These are phyloP conservation scores for Prunus padus DNA, from an alignment of 306 rosid genomes.

Conservation along the genomic window DNA sequence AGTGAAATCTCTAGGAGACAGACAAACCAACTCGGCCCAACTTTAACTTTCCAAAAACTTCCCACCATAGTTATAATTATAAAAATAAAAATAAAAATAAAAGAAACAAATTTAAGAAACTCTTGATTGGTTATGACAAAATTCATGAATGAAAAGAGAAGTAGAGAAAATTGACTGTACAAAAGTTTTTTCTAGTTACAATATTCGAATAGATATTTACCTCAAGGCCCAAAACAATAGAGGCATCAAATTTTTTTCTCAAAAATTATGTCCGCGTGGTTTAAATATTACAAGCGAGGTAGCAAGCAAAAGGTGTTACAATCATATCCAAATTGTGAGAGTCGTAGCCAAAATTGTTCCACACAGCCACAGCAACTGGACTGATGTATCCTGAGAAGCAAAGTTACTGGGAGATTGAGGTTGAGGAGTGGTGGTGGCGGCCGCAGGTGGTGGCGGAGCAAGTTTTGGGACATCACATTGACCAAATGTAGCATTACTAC, in stretches of 20 bases:
- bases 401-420: constrained; percentile 16
- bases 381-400: constrained; percentile 35
- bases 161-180: background rate
- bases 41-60: background rate
- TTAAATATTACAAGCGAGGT: constrained; percentile 11
- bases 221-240: constrained; percentile 13
- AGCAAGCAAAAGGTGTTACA: constrained; percentile 19
- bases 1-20: background rate
- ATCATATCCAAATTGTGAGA: constrained; percentile 36
- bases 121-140: background rate
- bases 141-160: background rate
- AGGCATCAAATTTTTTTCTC: constrained; percentile 17
- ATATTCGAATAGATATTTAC: background rate
- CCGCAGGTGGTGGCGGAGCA: constrained; percentile 94
- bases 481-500: constrained; percentile 56
- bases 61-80: background rate
- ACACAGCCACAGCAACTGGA: constrained; percentile 35
- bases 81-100: background rate
- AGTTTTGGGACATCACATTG: constrained; percentile 70
- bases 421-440: constrained; percentile 21
- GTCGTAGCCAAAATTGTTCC: constrained; percentile 40
- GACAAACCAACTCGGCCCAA: background rate
- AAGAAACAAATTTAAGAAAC: background rate
- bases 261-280: constrained; percentile 28
- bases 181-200: background rate